phyloP scores from a whole-genome alignment of 805 yeast species.

The Candida loeiensis region DNA sequence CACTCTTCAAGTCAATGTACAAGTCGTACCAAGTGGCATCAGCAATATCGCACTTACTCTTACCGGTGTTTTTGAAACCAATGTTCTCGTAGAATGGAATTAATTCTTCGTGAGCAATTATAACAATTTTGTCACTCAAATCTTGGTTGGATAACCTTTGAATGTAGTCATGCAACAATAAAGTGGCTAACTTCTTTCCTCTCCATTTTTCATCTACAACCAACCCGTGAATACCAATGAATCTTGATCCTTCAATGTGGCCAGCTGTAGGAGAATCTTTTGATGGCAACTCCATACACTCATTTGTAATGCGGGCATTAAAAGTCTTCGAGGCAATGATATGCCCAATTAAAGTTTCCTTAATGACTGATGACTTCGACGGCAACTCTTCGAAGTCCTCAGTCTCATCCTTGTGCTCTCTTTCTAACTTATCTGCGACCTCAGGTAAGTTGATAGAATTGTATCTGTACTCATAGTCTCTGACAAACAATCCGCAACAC shows the following conservation, averaged over 20 bases:
- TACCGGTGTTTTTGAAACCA: constrained; percentile 73
- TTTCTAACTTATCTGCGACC: constrained; percentile 32
- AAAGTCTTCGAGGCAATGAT: constrained; percentile 71
- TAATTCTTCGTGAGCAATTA: constrained; percentile 68
- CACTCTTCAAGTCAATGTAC: constrained; percentile 43
- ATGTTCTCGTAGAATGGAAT: constrained; percentile 75
- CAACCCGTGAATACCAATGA: constrained; percentile 79
- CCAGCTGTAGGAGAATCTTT: constrained; percentile 40
- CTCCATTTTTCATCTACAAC: constrained; percentile 75
- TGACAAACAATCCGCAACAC: constrained; percentile 79
- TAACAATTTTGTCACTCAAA: constrained; percentile 71
- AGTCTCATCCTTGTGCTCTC: constrained; percentile 18
- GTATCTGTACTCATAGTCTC: constrained; percentile 54
- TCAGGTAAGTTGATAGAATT: constrained; percentile 41
- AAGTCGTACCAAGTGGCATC: constrained; percentile 62
- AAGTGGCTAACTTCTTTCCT: constrained; percentile 77
- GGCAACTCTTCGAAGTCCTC: constrained; percentile 41
- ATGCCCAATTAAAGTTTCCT: constrained; percentile 74
- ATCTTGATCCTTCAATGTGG: constrained; percentile 70
- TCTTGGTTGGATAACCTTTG: constrained; percentile 87
- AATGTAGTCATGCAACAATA: constrained; percentile 81
- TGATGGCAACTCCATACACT: constrained; percentile 59
- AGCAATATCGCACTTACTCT: constrained; percentile 56
- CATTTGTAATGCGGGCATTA: constrained; percentile 48
- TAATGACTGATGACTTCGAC: constrained; percentile 45